Base-by-base conservation (phyloP, 2,329 filamentous ascomycete genomes). In the Metarhizium anisopliae region DNA sequence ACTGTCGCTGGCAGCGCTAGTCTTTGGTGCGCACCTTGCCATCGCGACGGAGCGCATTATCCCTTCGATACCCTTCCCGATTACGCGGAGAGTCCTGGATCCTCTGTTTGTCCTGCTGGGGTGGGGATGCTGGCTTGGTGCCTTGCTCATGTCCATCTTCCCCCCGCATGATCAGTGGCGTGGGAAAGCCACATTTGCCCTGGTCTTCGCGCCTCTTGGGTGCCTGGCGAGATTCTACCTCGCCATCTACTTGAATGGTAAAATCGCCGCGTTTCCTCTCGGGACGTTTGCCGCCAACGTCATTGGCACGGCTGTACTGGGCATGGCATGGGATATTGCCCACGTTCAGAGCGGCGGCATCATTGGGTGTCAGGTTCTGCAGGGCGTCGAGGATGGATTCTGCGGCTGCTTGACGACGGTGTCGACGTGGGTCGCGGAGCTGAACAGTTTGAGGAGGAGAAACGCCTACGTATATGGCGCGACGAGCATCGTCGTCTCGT, bases 241-340 rank as follows among this genome's bases (percentile, higher is more conserved):
- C 1, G 87, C 87, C 0, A 66, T 88, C 6, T 69, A 75, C 29
- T 78, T 96, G n/a, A 96, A 96, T 63, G 74, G 80, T 0, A 76
- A 82, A 20, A 62, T 83, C 0, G 69, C 83, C 0, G 73, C 78
- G 0, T 96, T 96, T 61, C 93, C 93, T 0, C 69, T 96, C 0
- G 93, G 93, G 2, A 97, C 93, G 0, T 96, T 96, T 63, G 72
- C 75, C 0, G 90, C 87, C 32, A 97, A 97, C 64, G 76, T 95
- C 4, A 68, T 86, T 14, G 93, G 92, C 4, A 91, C 89, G 0
- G 79, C 79, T 0, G 70, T 96, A 16, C 69, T 95, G 52, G 91
- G 83, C 14, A 85, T 90, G 78, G 81, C 84, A 35, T 95, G 82
- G 74, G 88, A 95, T 65, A 72, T 96, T 52, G 88, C 90, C 60